Conservation (phyloP, 139 green algal genomes). For the Picochlorum sp. region DNA sequence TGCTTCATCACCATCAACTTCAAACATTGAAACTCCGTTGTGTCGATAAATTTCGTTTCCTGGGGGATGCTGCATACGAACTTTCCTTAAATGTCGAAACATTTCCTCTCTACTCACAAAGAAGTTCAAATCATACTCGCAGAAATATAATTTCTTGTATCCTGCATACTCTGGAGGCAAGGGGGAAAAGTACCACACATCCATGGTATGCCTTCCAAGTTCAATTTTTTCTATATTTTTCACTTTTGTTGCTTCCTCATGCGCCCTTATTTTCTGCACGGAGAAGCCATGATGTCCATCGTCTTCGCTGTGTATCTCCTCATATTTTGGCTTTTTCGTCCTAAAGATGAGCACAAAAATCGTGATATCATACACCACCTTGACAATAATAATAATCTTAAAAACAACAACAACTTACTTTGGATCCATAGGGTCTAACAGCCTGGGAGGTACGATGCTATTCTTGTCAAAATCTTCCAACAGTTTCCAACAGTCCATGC, state of each 20-base stretch:
- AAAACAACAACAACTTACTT: neutral
- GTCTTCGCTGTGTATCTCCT: slow-evolving; percentile 52
- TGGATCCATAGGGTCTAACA: neutral
- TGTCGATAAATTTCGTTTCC: slow-evolving; percentile 94
- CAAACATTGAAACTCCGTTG: slow-evolving; percentile 70
- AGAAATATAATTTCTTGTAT: slow-evolving; percentile 91
- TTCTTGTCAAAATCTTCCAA: slow-evolving; percentile 55
- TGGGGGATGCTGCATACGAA: slow-evolving; percentile 74
- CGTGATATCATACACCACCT: neutral
- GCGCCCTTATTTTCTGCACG: slow-evolving; percentile 63
- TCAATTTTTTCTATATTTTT: slow-evolving; percentile 91
- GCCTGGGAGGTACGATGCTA: slow-evolving; percentile 18
- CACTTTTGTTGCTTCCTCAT: slow-evolving; percentile 97
- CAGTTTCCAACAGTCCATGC: slow-evolving; percentile 88
- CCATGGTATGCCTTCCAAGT: slow-evolving; percentile 80
- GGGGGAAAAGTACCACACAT: slow-evolving; percentile 95
- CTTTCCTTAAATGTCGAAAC: slow-evolving; percentile 79
- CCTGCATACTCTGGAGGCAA: slow-evolving; percentile 80
- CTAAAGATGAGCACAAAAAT: neutral
- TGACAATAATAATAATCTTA: neutral
- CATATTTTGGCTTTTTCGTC: slow-evolving; percentile 38
- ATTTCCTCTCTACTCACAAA: slow-evolving; percentile 65
- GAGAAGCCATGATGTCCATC: slow-evolving; percentile 82
- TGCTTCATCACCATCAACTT: slow-evolving; percentile 86
- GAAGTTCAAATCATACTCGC: slow-evolving; percentile 76